Evolutionary conservation across 2,329 filamentous ascomycete species (phyloP), one percentile per base, ranked within the genome.

Genomic region (Phialophora verrucosa): DNA sequence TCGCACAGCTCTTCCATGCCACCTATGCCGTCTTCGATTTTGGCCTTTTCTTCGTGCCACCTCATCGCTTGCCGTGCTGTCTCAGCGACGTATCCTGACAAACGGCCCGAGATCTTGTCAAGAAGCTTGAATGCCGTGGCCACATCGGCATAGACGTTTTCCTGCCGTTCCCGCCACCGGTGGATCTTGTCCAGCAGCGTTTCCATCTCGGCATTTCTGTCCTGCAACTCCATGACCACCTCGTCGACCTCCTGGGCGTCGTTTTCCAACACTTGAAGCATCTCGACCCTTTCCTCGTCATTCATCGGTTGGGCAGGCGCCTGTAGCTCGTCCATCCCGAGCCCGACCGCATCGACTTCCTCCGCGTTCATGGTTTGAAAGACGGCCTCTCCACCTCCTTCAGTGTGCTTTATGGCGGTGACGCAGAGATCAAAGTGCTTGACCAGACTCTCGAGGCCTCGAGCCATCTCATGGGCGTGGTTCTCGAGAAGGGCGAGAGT

Each of bases 371-470:
- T 90, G 69, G 87, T 90, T 59, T 86, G 85, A 11, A 88, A 86
- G 5, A 89, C 90, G 54, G 89, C 82, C 4, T 88, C 90, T 12
- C 88, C 88, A 4, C 89, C 91, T 32, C 90, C 91, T 79, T 97
- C 93, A 2, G 93, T 97, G 59, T 94, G 92, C 66, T 93, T 91
- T 51, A 97, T 90, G 0, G 94, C 94, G 0, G 90, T 94, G 14
- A 96, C 91, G 77, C 94, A 97, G 70, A 96, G 87, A 77, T 98
- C 94, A 76, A 97, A 97, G 78, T 98, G 94, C 29, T 86, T 87
- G 7, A 92, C 93, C 3, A 98, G 82, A 0, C 90, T 92, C 64
- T 92, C 87, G 1, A 98, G 85, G 4, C 92, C 84, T 64, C 89
- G 84, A 4, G 93, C 94, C 88, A 96, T 94, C 73, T 89, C 88